Evolutionary conservation across 2,329 filamentous ascomycete species (phyloP), one percentile per base, ranked within the genome.

Genomic region (Pyrenochaeta sp.): DNA sequence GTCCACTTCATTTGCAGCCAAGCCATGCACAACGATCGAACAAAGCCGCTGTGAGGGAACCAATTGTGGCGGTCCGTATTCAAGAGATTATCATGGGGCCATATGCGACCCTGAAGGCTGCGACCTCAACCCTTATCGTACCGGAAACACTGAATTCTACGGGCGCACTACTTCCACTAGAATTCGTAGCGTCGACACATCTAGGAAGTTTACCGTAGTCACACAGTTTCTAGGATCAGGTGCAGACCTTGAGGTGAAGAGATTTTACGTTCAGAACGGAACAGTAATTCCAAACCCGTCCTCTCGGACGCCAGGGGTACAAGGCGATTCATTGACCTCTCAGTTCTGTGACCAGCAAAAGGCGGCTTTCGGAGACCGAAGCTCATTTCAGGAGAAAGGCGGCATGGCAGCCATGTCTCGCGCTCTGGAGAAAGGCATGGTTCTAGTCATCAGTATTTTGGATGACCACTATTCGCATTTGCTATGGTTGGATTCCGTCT

Each of bases 41-140:
- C 80, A 80, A 62, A 69, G 68, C 37, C 74, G 78, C 39, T 86
- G 83, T 72, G 59, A 65, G 1, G 83, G 79, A 24, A 74, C 37
- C 10, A 27, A 22, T 1, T 70, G 67, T 32, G 67, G 67, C 7
- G 63, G 76, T 69, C 41, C 80, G 76, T 67, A 71, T 67, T 53
- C 74, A 72, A 42, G 85, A 20, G 71, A 77, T 52, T 81, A 84
- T 41, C 86, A 87, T 60, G 75, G 65, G 11, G 83, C 84, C 27
- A 73, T 78, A 44, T 87, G 85, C 63, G 85, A 88, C 58, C 80
- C 82, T 41, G 83, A 86, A 55, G 85, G 85, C 27, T 88, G 85
- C 61, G 85, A 87, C 66, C 87, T 60, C 53, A 68, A 67, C 49
- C 58, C 60, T 2, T 87, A 79, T 77, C 83, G 84, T 58, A 75